Evolutionary conservation across 78 protist species (phyloP).

Genomic region (Dictyostelium firmibasis): DNA sequence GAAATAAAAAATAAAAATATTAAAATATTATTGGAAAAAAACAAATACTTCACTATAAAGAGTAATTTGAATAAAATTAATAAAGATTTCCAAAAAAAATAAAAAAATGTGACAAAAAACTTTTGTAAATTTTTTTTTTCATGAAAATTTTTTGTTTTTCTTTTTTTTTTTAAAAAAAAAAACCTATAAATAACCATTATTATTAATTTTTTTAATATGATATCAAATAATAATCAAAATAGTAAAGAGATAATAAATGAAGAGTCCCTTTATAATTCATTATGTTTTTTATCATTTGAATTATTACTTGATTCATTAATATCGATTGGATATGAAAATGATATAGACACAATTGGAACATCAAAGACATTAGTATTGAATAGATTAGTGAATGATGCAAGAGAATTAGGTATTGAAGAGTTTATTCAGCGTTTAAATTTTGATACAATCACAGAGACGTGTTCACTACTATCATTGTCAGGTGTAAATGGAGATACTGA

Average conservation of each 20-base stretch:
- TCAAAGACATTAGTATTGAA: neutral
- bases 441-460: neutral
- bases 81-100: no score
- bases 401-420: constrained; percentile 37
- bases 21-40: no score
- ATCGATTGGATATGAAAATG: constrained; percentile 23
- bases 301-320: neutral
- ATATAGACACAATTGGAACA: neutral
- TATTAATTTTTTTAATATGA: neutral
- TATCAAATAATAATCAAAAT: neutral
- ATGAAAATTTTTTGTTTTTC: neutral
- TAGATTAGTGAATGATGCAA: constrained; percentile 5
- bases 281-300: constrained; percentile 3
- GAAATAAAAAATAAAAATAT: no score
- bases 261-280: neutral
- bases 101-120: no score
- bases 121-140: no score
- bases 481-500: constrained; percentile 13
- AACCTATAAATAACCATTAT: no score
- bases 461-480: constrained; percentile 30
- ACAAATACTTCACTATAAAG: no score
- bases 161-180: neutral
- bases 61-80: no score
- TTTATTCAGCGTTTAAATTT: constrained; percentile 1
- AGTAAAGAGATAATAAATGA: neutral